phyloP scores from a whole-genome alignment of 2,329 filamentous ascomycete genomes.

The Neophaeococcomyces mojaviensis region DNA sequence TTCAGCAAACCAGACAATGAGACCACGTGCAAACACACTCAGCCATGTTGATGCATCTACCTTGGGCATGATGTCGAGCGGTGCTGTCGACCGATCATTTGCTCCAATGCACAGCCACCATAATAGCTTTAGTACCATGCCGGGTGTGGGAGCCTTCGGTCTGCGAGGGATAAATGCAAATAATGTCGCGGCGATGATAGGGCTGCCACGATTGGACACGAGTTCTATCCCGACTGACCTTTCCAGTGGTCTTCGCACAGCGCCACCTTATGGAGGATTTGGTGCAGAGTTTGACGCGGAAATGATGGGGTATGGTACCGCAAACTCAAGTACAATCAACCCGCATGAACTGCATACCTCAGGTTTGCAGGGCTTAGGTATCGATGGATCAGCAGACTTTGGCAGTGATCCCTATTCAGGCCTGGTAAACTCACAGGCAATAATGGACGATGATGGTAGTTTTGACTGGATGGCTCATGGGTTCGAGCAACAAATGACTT shows the following conservation, averaged over 20 bases:
- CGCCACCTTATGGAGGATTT: constrained; percentile 62
- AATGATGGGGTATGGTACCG: constrained; percentile 33
- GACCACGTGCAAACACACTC: constrained; percentile 91
- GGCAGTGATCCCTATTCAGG: constrained; percentile 40
- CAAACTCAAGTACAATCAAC: constrained; percentile 53
- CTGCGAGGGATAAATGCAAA: constrained; percentile 66
- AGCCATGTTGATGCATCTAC: constrained; percentile 77
- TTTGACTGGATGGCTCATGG: constrained; percentile 74
- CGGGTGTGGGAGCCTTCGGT: constrained; percentile 46
- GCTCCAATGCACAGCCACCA: constrained; percentile 58
- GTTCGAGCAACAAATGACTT: constrained; percentile 69
- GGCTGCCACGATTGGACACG: constrained; percentile 77
- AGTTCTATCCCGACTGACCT: constrained; percentile 61
- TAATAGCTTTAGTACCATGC: constrained; percentile 63
- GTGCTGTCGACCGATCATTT: constrained; percentile 32
- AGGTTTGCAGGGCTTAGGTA: constrained; percentile 51
- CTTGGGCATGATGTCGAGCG: constrained; percentile 57
- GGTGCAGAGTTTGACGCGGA: constrained; percentile 64
- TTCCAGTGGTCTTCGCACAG: constrained; percentile 65
- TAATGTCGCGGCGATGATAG: constrained; percentile 59
- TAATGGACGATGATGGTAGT: constrained; percentile 61
- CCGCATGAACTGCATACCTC: constrained; percentile 72
- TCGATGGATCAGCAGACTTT: constrained; percentile 37
- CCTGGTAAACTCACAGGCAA: constrained; percentile 50
- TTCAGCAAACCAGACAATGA: constrained; percentile 54